A percentile compares a stretch with the other conserved stretches of the same genome.
These are phyloP conservation scores for Alternaria incomplexa DNA, from an alignment of 2,329 filamentous ascomycete species.

Conservation along the genomic window DNA sequence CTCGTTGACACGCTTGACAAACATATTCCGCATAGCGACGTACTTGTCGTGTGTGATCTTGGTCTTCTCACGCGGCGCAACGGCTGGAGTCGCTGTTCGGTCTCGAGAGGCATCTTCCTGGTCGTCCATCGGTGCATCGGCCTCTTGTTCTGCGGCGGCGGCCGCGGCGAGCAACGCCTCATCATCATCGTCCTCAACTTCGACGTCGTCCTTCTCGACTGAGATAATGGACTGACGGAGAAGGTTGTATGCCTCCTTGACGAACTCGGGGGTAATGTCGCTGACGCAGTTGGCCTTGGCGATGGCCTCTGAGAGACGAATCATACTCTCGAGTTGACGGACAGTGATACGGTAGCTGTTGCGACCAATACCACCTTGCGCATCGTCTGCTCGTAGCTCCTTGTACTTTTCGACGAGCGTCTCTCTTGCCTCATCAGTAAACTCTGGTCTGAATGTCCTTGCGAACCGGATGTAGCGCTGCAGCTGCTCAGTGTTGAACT, in stretches of 20 bases:
- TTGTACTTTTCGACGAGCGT: conserved; percentile 93
- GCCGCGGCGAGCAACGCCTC: conserved; percentile 62
- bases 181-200: conserved; percentile 83
- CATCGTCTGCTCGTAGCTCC: conserved; percentile 89
- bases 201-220: conserved; percentile 96
- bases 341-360: conserved; percentile 99
- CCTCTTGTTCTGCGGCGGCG: conserved; percentile 56
- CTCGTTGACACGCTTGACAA: conserved; percentile 82
- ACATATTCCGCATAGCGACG: conserved; percentile 83
- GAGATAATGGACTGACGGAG: conserved; percentile 95
- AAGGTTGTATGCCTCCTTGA: conserved; percentile 89
- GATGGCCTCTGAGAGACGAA: conserved; percentile 95
- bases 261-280: conserved; percentile 83
- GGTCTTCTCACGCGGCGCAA: conserved; percentile 65
- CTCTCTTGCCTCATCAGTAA: conserved; percentile 84
- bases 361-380: conserved; percentile 89
- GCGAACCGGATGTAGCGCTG: conserved; percentile 98
- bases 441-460: conserved; percentile 89
- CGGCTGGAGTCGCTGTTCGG: conserved; percentile 47
- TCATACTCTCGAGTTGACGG: conserved; percentile 92
- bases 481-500: conserved; percentile 94
- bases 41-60: conserved; percentile 97
- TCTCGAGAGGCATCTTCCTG: conserved; percentile 45
- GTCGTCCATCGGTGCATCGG: conserved; percentile 39
- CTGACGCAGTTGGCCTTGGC: conserved; percentile 97